Evolutionary conservation across 2,329 filamentous ascomycete species (phyloP).

Genomic region (Simplicillium sp.): DNA sequence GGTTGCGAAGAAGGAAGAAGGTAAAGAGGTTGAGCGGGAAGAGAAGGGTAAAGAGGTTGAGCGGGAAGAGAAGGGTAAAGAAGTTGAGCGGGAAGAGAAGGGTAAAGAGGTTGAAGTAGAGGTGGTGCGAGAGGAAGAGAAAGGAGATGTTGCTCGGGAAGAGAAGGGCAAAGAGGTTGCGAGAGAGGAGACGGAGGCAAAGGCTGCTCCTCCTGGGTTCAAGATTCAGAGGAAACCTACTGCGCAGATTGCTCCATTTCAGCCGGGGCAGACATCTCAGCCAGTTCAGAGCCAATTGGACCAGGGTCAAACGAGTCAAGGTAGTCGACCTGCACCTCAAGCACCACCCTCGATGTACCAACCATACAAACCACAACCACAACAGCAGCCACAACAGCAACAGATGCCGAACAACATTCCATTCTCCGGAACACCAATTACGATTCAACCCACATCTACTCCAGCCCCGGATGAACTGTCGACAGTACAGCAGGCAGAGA

Average conservation of each 20-base stretch:
- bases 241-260: not conserved
- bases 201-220: conserved; percentile 1
- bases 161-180: conserved; percentile 20
- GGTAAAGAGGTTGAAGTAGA: conserved; percentile 11
- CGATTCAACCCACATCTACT: too few species aligned
- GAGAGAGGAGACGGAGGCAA: conserved; percentile 10
- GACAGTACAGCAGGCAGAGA: not conserved
- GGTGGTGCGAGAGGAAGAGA: conserved; percentile 20
- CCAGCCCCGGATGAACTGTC: not conserved
- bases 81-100: conserved; percentile 10
- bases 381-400: not conserved
- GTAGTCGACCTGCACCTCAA: not conserved
- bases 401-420: too few species aligned
- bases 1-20: conserved; percentile 20
- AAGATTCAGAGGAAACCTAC: conserved; percentile 4
- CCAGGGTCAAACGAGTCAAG: not conserved
- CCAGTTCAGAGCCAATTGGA: too few species aligned
- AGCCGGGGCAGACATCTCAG: not conserved
- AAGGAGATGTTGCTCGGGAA: conserved; percentile 14
- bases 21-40: conserved; percentile 14
- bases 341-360: not conserved
- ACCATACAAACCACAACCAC: not conserved
- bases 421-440: too few species aligned
- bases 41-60: conserved; percentile 21
- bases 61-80: conserved; percentile 10